Evolutionary conservation across 306 rosid species (phyloP), one percentile per base, ranked within the genome.

Genomic region (Begonia masoniana): DNA sequence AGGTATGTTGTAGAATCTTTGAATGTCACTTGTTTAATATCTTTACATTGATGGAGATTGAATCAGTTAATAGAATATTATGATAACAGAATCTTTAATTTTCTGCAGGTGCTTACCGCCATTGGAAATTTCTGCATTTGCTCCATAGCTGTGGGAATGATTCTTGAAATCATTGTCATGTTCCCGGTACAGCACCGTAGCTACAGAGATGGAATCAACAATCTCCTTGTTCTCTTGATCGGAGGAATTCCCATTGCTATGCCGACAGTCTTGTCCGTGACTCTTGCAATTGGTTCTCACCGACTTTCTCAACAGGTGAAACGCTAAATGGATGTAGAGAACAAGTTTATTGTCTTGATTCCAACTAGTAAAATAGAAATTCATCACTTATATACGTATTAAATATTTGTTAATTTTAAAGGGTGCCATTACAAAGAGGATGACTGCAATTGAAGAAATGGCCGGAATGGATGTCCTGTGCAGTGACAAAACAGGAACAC

Each of bases 391-490:
- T 6, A 23, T 11, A 56, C 53, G 14, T 47, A 43, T 59, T 15
- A 47, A 54, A 49, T 63, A 56, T 57, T 52, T 14, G 43, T 65
- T 65, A 14, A 56, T 36, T 42, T 56, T 45, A 10, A 43, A 82
- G 95, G 95, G 95, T 63, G 95, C 83, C 58, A 86, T 86, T 59
- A 82, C 95, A 49, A 86, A 86, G 62, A 80, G 95, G 76, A 86
- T 86, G 95, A 86, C 95, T 26, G 95, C 95, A 67, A 86, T 86
- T 52, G 95, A 82, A 73, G 95, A 86, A 71, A 86, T 86, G 95
- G 95, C 95, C 1, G 95, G 95, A 59, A 86, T 82, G 95, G 95
- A 86, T 71, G 88, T 82, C 47, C 78, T 86, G 43, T 86, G 95
- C 79, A 86, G 95, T 59, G 95, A 86, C 63, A 86, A 82, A 78